Conservation (phyloP, 805 yeast genomes). For the Brettanomyces sp. region DNA sequence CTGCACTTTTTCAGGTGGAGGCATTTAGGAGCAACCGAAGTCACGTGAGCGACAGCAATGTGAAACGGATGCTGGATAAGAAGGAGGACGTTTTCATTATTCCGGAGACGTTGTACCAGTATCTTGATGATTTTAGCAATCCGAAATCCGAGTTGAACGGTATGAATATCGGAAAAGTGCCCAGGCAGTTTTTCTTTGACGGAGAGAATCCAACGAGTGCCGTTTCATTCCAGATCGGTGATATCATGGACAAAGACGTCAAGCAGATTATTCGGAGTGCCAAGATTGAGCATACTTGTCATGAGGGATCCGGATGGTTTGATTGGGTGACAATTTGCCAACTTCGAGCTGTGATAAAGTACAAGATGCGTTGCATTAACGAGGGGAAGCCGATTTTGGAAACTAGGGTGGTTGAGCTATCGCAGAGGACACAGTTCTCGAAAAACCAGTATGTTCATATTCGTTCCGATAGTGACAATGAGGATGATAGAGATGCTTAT, state of each 20-base stretch:
- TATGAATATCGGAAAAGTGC: conserved; percentile 21
- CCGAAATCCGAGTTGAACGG: conserved; percentile 13
- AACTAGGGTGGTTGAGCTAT: conserved; percentile 33
- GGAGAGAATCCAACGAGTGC: conserved; percentile 64
- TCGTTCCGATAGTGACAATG: conserved; percentile 4
- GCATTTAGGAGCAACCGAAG: conserved; percentile 48
- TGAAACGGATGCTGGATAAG: conserved; percentile 14
- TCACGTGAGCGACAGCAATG: conserved; percentile 15
- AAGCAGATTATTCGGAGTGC: conserved; percentile 30
- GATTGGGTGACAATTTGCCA: conserved; percentile 50
- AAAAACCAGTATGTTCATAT: conserved; percentile 12
- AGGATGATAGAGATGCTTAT: conserved; percentile 27
- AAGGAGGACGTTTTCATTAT: conserved; percentile 17
- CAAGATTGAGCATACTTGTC: conserved; percentile 32
- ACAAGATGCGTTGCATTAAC: conserved; percentile 57
- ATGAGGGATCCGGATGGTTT: conserved; percentile 76
- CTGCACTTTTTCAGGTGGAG: conserved; percentile 72
- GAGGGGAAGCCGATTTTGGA: conserved; percentile 38
- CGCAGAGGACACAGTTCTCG: conserved; percentile 24
- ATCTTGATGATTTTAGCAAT: conserved; percentile 13
- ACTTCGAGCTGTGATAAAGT: conserved; percentile 60
- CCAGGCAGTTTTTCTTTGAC: conserved; percentile 51
- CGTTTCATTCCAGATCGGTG: conserved; percentile 71
- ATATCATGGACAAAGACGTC: conserved; percentile 61
- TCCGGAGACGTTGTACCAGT: conserved; percentile 16